Percentiles rank a stretch among this genome's conserved stretches.
These are phyloP conservation scores for Diaporthe sp. DNA, from an alignment of 2,329 filamentous ascomycete genomes.

Conservation along the genomic window DNA sequence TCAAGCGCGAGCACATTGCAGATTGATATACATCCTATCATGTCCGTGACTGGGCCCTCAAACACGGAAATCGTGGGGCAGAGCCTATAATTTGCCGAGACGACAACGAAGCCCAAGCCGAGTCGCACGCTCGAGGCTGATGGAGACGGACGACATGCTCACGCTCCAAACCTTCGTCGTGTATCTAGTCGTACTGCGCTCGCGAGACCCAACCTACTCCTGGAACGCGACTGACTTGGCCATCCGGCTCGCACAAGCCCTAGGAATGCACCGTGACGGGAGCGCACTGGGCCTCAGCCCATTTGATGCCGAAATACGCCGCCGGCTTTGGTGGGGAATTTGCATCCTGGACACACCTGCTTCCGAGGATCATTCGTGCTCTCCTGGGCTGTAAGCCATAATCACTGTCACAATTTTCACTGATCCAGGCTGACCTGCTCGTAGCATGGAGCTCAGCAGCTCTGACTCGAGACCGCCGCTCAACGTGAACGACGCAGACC, in stretches of 20 bases:
- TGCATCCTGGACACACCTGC: slow-evolving; percentile 55
- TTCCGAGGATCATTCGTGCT: slow-evolving; percentile 22
- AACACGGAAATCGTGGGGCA: too few relatives aligned
- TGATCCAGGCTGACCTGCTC: slow-evolving; percentile 35
- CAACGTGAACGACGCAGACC: slow-evolving; percentile 65
- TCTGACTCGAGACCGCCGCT: slow-evolving; percentile 54
- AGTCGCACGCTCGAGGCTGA: slow-evolving; percentile 67
- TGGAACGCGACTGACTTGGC: slow-evolving; percentile 56
- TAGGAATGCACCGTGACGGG: slow-evolving; percentile 53
- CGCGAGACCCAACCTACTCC: slow-evolving; percentile 50
- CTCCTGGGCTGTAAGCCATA: slow-evolving; percentile 41
- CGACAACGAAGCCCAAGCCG: too few relatives aligned
- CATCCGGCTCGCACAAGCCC: slow-evolving; percentile 56
- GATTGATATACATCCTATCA: too few relatives aligned
- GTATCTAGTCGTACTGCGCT: slow-evolving; percentile 61
- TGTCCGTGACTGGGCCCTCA: too few relatives aligned
- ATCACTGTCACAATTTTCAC: slow-evolving; percentile 44
- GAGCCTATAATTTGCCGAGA: too few relatives aligned
- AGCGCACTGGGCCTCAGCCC: slow-evolving; percentile 59
- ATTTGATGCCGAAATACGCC: slow-evolving; percentile 64
- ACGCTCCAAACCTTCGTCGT: slow-evolving; percentile 69
- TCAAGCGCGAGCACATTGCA: too few relatives aligned
- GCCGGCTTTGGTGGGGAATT: slow-evolving; percentile 65
- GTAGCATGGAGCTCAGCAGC: slow-evolving; percentile 51
- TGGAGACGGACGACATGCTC: slow-evolving; percentile 65